These are phyloP conservation scores for Blastobotrys indianensis DNA, from an alignment of 1,139 yeast genomes.

Conservation along the genomic window DNA sequence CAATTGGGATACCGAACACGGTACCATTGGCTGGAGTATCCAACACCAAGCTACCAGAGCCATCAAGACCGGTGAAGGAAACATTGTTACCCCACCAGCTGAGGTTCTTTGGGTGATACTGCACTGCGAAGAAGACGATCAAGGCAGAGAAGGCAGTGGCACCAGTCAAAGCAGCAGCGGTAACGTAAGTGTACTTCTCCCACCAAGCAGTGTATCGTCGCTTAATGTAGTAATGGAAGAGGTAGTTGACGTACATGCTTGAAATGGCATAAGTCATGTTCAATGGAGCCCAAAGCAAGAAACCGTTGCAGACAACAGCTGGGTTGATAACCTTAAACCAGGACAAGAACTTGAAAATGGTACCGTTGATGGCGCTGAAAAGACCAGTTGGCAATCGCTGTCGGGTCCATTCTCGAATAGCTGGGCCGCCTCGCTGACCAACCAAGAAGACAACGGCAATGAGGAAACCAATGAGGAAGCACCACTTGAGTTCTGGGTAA, in stretches of 20 bases:
- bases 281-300: conserved; percentile 45
- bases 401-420: conserved; percentile 38
- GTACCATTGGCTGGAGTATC: conserved; percentile 18
- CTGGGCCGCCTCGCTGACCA: conserved; percentile 49
- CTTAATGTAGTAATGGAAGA: conserved; percentile 50
- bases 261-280: conserved; percentile 48
- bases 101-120: conserved; percentile 37
- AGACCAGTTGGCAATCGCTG: background rate
- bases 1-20: conserved; percentile 11
- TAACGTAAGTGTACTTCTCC: conserved; percentile 47
- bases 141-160: conserved; percentile 38
- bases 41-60: conserved; percentile 9
- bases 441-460: conserved; percentile 40
- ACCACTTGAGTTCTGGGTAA: conserved; percentile 44
- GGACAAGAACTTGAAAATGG: conserved; percentile 34
- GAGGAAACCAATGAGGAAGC: conserved; percentile 40
- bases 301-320: conserved; percentile 46
- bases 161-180: conserved; percentile 51
- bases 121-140: conserved; percentile 51
- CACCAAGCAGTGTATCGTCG: conserved; percentile 47
- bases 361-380: conserved; percentile 12
- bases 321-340: conserved; percentile 42
- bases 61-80: conserved; percentile 42
- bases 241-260: conserved; percentile 45
- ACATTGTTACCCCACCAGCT: conserved; percentile 59